Evolutionary conservation across 2,329 filamentous ascomycete species (phyloP), one percentile per base, ranked within the genome.

Genomic region (Calonectria henricotiae): DNA sequence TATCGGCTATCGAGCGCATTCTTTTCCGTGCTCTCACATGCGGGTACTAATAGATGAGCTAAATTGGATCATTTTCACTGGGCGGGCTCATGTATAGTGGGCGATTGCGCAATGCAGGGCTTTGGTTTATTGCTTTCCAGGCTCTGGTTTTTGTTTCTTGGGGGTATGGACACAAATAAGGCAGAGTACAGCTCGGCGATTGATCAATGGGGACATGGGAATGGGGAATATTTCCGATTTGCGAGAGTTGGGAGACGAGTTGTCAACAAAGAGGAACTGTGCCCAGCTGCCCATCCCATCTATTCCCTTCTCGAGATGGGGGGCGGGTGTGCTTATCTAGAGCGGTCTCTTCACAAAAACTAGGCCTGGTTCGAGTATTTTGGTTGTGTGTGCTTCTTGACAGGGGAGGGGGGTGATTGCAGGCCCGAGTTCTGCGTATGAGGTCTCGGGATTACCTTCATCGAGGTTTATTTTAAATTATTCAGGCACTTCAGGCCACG

Each of bases 1-100:
- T 88, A 75, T 73, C 77, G 6, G 85, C 85, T 3, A 81, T 91
- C 6, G 86, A 90, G 77, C 77, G 80, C 5, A 83, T 89, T 60
- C 79, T 91, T 30, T 79, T 80, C 25, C 84, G 85, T 5, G 84
- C 83, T 15, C 77, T 86, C 41, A 51, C 76, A 1, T n/a, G 30
- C 30, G 49, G 51, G 20, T 23, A 49, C 39, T 73, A 35, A 65
- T 11, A 23, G 37, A 62, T 66, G 13, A 35, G 62, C 12, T 12
- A 11, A 15, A 13, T 25, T 11, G n/a, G 7, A 39, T 39, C 8
- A 13, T 8, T 4, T 25, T 39, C n/a, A 25, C 12, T 39, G 20
- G 20, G 13, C 20, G 20, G 35, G 35, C 51, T 58, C 20, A 39
- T 41, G 51, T 17, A 39, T 11, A 39, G 9, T 58, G 51, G 35